Percentiles rank a stretch among this genome's conserved stretches.
These are phyloP conservation scores for Aquilaria yunnanensis DNA, from an alignment of 345 rosid species.

Conservation along the genomic window DNA sequence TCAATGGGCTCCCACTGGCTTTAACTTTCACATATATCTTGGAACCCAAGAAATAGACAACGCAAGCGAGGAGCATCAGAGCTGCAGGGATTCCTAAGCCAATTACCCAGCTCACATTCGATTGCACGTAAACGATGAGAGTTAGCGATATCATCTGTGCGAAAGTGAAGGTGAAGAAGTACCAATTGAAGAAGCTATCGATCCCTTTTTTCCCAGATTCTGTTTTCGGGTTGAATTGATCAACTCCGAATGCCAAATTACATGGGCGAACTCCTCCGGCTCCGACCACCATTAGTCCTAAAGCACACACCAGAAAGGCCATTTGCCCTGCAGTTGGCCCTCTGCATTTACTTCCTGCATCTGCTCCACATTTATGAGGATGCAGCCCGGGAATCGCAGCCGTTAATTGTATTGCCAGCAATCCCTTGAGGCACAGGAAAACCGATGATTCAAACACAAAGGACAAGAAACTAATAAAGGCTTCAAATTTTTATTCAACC, in stretches of 20 bases:
- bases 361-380: constrained; percentile 5
- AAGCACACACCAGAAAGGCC: constrained; percentile 41
- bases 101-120: constrained; percentile 71
- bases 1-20: constrained; percentile 72
- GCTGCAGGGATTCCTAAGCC: constrained; percentile 64
- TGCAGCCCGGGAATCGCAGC: constrained; percentile 11
- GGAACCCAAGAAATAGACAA: constrained; percentile 48
- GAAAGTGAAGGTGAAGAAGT: constrained; percentile 73
- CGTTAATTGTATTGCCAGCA: constrained; percentile 1
- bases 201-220: constrained; percentile 70
- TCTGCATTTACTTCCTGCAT: constrained; percentile 18
- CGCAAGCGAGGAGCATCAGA: constrained; percentile 59
- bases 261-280: constrained; percentile 82
- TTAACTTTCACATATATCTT: constrained; percentile 65
- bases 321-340: constrained; percentile 58
- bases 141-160: constrained; percentile 71
- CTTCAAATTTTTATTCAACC: too few species aligned
- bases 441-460: too few species aligned
- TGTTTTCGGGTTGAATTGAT: constrained; percentile 67
- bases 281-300: constrained; percentile 48
- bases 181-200: constrained; percentile 85
- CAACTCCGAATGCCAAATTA: constrained; percentile 75
- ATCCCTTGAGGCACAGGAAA: constrained; percentile 4
- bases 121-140: constrained; percentile 60
- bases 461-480: too few species aligned